Conservation (phyloP, 306 rosid species). For the Adenanthera pavonina region DNA sequence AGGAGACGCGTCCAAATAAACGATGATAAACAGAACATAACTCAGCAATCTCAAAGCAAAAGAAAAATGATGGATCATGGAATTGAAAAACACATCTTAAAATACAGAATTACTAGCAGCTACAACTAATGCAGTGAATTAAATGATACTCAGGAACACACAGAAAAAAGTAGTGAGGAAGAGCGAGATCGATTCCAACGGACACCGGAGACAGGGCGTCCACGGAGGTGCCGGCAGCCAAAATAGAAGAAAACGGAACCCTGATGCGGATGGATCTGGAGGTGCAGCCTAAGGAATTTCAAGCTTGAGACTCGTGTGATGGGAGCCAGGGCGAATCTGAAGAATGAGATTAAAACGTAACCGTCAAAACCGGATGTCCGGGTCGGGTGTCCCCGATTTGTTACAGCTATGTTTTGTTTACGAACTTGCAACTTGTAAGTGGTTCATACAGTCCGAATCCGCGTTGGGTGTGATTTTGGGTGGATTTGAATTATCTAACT, state of each 20-base stretch:
- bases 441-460: no score
- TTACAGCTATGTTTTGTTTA: no score
- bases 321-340: no score
- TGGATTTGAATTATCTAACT: no score
- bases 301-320: background rate
- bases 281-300: background rate
- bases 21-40: background rate
- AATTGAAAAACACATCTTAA: background rate
- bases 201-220: background rate
- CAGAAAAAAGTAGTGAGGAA: background rate
- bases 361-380: no score
- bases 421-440: no score
- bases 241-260: background rate
- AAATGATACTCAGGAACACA: background rate
- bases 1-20: background rate
- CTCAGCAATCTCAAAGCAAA: background rate
- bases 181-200: background rate
- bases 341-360: background rate
- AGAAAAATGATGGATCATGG: background rate
- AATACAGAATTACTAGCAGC: background rate
- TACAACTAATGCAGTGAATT: background rate
- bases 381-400: no score
- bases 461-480: no score
- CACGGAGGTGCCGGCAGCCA: background rate
- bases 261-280: background rate